Percentiles rank a stretch among this genome's conserved stretches.
These are phyloP conservation scores for Wickerhamomyces mucosus DNA, from an alignment of 805 yeast species.

Conservation along the genomic window DNA sequence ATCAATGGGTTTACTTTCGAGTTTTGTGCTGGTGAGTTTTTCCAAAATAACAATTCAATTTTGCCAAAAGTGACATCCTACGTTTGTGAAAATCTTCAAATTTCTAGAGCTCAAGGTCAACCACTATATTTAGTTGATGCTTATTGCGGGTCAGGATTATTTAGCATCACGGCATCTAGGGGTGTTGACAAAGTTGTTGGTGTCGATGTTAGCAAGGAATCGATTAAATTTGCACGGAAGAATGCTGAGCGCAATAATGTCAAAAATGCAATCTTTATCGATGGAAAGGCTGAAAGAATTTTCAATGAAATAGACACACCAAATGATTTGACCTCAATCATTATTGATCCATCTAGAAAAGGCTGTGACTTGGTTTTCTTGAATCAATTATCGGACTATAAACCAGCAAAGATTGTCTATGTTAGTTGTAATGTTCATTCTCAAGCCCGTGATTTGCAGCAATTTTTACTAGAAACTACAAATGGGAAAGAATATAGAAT, in stretches of 20 bases:
- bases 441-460: slow-evolving; percentile 90
- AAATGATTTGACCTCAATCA: slow-evolving; percentile 69
- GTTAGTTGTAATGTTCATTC: slow-evolving; percentile 96
- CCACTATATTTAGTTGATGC: slow-evolving; percentile 81
- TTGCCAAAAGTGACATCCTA: slow-evolving; percentile 75
- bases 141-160: slow-evolving; percentile 92
- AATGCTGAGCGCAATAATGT: slow-evolving; percentile 75
- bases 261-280: slow-evolving; percentile 72
- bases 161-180: slow-evolving; percentile 75
- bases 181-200: slow-evolving; percentile 84
- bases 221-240: slow-evolving; percentile 76
- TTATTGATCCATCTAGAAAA: slow-evolving; percentile 94
- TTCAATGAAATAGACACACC: slow-evolving; percentile 76
- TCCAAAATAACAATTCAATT: slow-evolving; percentile 91
- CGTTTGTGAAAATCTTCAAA: slow-evolving; percentile 61
- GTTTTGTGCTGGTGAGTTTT: slow-evolving; percentile 91
- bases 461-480: slow-evolving; percentile 58
- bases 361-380: slow-evolving; percentile 89
- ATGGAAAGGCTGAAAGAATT: slow-evolving; percentile 87
- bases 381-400: slow-evolving; percentile 73
- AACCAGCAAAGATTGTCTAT: slow-evolving; percentile 84
- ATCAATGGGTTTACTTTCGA: slow-evolving; percentile 70
- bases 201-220: slow-evolving; percentile 87
- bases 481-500: slow-evolving; percentile 56
- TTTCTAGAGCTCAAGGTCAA: slow-evolving; percentile 29